Evolutionary conservation across 164 flowering plant species (phyloP), one percentile per base, ranked within the genome.

Genomic region (Cinnamomum chago): DNA sequence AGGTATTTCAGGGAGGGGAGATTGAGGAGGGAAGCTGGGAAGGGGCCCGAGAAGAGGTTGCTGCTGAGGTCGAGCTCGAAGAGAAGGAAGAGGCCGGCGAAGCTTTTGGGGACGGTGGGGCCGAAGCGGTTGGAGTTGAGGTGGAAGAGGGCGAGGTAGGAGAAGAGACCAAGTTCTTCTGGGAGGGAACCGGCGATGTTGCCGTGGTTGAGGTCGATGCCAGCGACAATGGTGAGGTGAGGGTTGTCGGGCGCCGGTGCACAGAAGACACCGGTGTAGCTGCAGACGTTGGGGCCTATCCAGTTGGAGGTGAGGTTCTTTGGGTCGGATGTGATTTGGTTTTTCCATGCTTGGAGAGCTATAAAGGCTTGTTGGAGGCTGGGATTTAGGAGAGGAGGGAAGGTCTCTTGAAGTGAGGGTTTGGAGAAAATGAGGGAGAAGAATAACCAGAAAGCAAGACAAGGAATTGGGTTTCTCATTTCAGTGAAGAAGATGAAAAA

Each of bases 341-440:
- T 76, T 79, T 92, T 92, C 92, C 88, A 92, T 64, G 92, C 89
- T 66, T 90, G 90, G 52, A 90, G 87, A n/a, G 92, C 95, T 35
- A 50, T 79, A 79, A 78, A 91, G 18, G 97, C 97, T 25, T 77
- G 81, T 5, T 24, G 50, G 30, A 92, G 90, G 47, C 84, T 84
- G 2, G 88, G 88, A 81, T 85, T 87, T 62, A 77, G 73, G 27
- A 67, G 68, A 22, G 76, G 70, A 5, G 80, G 77, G 2, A 30
- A 22, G 11, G 28, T 22, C 18, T 66, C 14, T 24, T 65, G 65
- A 23, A 24, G 62, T 10, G 62, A 60, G 74, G 62, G 74, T 20
- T 40, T 60, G 67, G 18, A 47, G 55, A 22, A 65, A 52, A 28
- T n/a, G 9, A 64, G 70, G 47, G 47, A 9, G 5, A 65, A 20